These are phyloP conservation scores for Exophiala dermatitidis DNA, from an alignment of 2,329 filamentous ascomycete genomes.

Conservation along the genomic window DNA sequence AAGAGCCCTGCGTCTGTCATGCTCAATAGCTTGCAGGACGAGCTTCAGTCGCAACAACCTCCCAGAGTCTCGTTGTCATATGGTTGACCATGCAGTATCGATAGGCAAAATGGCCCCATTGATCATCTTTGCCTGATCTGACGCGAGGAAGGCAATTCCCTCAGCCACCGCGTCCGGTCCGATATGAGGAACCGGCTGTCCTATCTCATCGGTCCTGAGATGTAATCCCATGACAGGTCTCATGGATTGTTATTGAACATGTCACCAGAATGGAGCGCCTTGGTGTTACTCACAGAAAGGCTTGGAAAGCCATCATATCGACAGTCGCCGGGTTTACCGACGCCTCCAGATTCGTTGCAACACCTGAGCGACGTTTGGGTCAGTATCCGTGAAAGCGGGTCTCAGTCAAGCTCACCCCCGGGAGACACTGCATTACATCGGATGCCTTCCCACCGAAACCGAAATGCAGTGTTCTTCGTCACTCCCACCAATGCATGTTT, in stretches of 20 bases:
- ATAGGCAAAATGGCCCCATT: not conserved
- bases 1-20: not conserved
- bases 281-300: not conserved
- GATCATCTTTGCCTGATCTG: not conserved
- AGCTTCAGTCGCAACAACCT: no score
- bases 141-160: not conserved
- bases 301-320: not conserved
- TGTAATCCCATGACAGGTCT: not conserved
- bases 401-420: conserved; percentile 39
- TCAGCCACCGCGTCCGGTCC: not conserved
- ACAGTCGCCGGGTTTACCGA: not conserved
- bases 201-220: not conserved
- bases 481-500: conserved; percentile 48
- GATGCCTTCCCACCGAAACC: conserved; percentile 50
- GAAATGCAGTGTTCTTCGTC: conserved; percentile 52
- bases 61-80: not conserved
- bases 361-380: not conserved
- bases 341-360: not conserved
- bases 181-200: not conserved
- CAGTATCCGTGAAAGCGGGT: not conserved
- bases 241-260: not conserved
- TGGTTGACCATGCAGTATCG: not conserved
- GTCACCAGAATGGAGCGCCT: not conserved
- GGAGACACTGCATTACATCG: conserved; percentile 46
- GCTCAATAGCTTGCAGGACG: not conserved